Evolutionary conservation across 2,329 filamentous ascomycete species (phyloP).

Genomic region (Sporothrix brasiliensis): DNA sequence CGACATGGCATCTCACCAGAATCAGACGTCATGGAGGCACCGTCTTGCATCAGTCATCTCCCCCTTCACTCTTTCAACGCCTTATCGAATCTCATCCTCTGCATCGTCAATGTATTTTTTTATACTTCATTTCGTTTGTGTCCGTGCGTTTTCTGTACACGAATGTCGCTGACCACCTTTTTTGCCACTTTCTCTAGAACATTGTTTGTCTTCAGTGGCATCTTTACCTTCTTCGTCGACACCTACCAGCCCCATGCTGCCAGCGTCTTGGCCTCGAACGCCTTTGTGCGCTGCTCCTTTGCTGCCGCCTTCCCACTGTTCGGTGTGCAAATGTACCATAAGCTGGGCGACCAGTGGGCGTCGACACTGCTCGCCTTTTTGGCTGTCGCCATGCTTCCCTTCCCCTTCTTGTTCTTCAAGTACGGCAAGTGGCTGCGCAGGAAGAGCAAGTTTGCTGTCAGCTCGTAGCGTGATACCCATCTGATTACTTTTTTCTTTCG

Average conservation of each 20-base stretch:
- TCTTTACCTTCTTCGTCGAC: slow-evolving; percentile 87
- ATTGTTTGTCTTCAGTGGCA: slow-evolving; percentile 76
- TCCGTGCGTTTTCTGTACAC: slow-evolving; percentile 17
- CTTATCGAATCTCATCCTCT: slow-evolving; percentile 39
- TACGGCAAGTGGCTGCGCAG: slow-evolving; percentile 61
- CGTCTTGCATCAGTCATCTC: not conserved
- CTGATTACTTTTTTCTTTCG: not conserved
- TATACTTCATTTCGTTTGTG: slow-evolving; percentile 27
- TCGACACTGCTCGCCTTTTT: slow-evolving; percentile 64
- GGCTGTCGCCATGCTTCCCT: slow-evolving; percentile 64
- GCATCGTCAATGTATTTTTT: slow-evolving; percentile 34
- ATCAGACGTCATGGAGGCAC: too few species aligned
- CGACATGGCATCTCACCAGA: too few species aligned
- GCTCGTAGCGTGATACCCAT: not conserved
- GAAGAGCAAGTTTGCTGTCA: slow-evolving; percentile 57
- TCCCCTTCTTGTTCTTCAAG: slow-evolving; percentile 65
- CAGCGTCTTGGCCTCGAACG: slow-evolving; percentile 79
- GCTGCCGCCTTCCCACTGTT: slow-evolving; percentile 79
- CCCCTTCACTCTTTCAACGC: not conserved
- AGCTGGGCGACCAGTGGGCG: slow-evolving; percentile 71
- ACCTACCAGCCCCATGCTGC: slow-evolving; percentile 76
- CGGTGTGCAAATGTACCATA: slow-evolving; percentile 71
- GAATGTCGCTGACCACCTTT: slow-evolving; percentile 41
- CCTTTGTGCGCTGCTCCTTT: slow-evolving; percentile 76
- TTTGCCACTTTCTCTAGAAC: slow-evolving; percentile 52